phyloP scores from a whole-genome alignment of 495 filamentous ascomycete species.

The Lasiosphaeria miniovina region DNA sequence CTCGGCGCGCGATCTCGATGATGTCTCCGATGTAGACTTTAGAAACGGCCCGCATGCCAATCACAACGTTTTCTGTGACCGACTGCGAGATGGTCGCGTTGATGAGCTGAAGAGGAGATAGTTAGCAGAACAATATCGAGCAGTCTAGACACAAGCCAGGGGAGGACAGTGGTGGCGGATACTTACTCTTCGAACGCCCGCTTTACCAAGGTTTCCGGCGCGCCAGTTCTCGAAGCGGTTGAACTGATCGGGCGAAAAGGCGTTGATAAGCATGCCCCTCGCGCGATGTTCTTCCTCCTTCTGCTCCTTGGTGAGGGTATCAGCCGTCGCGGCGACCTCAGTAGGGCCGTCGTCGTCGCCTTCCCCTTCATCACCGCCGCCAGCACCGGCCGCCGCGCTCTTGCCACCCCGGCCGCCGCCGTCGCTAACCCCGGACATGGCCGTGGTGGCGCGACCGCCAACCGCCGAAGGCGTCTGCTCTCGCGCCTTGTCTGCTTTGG shows the following conservation, averaged over 20 bases:
- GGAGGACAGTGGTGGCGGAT: background rate
- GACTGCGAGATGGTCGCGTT: conserved; percentile 90
- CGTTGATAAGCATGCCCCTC: conserved; percentile 61
- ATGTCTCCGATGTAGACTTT: conserved; percentile 84
- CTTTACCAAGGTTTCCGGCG: conserved; percentile 58
- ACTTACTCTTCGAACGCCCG: conserved; percentile 42
- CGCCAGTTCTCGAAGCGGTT: conserved; percentile 72
- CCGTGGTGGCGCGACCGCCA: conserved; percentile 49
- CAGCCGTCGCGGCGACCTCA: conserved; percentile 61
- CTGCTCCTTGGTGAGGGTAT: conserved; percentile 62
- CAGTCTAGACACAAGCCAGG: background rate
- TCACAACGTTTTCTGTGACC: conserved; percentile 72
- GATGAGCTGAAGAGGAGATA: conserved; percentile 51
- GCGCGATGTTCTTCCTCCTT: conserved; percentile 63
- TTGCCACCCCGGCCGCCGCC: conserved; percentile 34
- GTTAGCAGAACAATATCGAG: background rate
- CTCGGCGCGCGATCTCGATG: conserved; percentile 72
- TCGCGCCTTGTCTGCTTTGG: conserved; percentile 54
- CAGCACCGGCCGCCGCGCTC: conserved; percentile 19
- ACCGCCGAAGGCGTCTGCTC: conserved; percentile 49
- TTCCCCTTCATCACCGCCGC: conserved; percentile 41
- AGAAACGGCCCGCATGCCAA: conserved; percentile 73
- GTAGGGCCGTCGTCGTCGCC: conserved; percentile 67
- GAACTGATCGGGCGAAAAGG: conserved; percentile 66
- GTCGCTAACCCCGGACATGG: conserved; percentile 44